Percentiles rank a stretch among this genome's conserved stretches.
Evolutionary conservation across 2,329 filamentous ascomycete genomes (phyloP).

Genomic region (Apiospora rasikravindrae): DNA sequence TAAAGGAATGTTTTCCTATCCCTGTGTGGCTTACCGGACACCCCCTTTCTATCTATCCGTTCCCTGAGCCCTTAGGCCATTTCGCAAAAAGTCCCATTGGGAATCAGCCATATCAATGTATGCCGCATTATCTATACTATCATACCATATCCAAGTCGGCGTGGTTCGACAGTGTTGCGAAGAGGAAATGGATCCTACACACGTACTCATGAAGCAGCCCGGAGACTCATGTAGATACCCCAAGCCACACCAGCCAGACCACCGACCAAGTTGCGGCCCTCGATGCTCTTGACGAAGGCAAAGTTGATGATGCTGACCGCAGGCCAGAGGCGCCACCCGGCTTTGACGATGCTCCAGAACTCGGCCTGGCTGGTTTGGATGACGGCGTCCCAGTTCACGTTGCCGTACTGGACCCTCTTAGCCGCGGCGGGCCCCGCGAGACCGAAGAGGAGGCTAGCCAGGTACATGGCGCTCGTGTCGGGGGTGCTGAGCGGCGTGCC

Average conservation of each 20-base stretch:
- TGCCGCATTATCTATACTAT: background rate
- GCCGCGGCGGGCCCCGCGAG: slow-evolving; percentile 42
- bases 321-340: slow-evolving; percentile 77
- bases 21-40: background rate
- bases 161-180: background rate
- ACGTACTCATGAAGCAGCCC: slow-evolving; percentile 1
- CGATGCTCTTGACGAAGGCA: slow-evolving; percentile 69
- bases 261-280: slow-evolving; percentile 73
- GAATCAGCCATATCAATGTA: background rate
- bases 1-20: background rate
- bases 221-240: slow-evolving; percentile 76
- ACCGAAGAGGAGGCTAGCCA: slow-evolving; percentile 35
- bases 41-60: background rate
- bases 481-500: slow-evolving; percentile 42
- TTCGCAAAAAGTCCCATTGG: background rate
- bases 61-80: background rate
- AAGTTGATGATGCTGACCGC: slow-evolving; percentile 73
- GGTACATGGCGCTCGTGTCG: slow-evolving; percentile 35
- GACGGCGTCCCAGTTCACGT: slow-evolving; percentile 52
- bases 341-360: slow-evolving; percentile 68
- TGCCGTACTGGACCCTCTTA: slow-evolving; percentile 48
- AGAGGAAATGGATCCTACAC: background rate
- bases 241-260: slow-evolving; percentile 74
- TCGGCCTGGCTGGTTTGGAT: slow-evolving; percentile 54
- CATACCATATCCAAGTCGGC: background rate